Evolutionary conservation across 352 stramenopile genomes (phyloP).

Genomic region (Globisporangium paddicum): DNA sequence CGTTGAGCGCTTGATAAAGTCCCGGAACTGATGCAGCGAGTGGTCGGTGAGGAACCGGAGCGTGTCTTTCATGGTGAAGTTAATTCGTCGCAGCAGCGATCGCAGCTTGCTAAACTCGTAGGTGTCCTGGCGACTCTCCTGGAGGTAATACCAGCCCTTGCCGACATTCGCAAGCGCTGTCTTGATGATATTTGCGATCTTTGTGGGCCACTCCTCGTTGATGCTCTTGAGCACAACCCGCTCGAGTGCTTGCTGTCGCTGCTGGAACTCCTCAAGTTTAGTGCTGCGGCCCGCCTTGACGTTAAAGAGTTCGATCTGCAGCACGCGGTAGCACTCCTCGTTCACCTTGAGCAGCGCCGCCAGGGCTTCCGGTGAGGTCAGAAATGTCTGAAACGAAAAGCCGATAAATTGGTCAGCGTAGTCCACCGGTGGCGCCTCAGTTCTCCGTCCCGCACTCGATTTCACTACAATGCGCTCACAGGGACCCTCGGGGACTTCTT

Average conservation of each 20-base stretch:
- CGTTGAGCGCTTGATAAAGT: slow-evolving; percentile 55
- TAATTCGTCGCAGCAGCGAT: slow-evolving; percentile 65
- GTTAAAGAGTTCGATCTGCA: slow-evolving; percentile 78
- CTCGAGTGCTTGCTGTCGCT: slow-evolving; percentile 72
- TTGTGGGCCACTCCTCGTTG: slow-evolving; percentile 78
- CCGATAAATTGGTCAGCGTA: slow-evolving; percentile 86
- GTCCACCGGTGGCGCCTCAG: slow-evolving; percentile 51
- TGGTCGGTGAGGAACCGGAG: slow-evolving; percentile 67
- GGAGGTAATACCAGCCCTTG: slow-evolving; percentile 85
- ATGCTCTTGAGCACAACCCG: slow-evolving; percentile 69
- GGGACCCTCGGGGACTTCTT: slow-evolving; percentile 30
- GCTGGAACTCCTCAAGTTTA: slow-evolving; percentile 86
- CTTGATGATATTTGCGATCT: slow-evolving; percentile 66
- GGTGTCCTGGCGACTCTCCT: slow-evolving; percentile 79
- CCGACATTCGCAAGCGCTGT: slow-evolving; percentile 65
- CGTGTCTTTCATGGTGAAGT: slow-evolving; percentile 83
- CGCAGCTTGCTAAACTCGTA: slow-evolving; percentile 87
- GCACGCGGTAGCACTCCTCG: slow-evolving; percentile 77
- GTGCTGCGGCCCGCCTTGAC: slow-evolving; percentile 67
- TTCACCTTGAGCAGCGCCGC: slow-evolving; percentile 77
- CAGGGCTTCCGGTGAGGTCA: slow-evolving; percentile 74
- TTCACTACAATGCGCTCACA: slow-evolving; percentile 37
- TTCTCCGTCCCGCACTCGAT: slow-evolving; percentile 19
- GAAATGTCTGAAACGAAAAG: slow-evolving; percentile 85
- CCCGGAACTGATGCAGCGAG: slow-evolving; percentile 69